Base-by-base conservation (phyloP, 1,284 basidiomycete species). In the Meira miltonrushii region DNA sequence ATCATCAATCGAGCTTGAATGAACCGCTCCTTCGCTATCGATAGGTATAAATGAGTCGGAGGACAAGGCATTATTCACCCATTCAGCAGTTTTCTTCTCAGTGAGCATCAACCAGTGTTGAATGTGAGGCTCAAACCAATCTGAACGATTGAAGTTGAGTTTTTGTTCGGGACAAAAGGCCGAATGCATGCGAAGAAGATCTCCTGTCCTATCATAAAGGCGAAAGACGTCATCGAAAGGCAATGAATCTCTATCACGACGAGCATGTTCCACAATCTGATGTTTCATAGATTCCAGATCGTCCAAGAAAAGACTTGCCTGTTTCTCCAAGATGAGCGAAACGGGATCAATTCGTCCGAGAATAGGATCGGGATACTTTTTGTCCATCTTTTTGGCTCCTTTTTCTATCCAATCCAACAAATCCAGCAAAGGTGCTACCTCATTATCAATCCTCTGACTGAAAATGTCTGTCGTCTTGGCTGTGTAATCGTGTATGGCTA, bases 1-100 rank as follows among this genome's bases (percentile, higher is more conserved):
- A 79, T 98, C 95, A 43, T 93, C 87, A 59, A 99, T 93, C 0
- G 93, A 97, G 40, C 92, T 93, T 73, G 91, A 94, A 73, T 95
- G 91, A 67, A 90, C 89, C 1, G 84, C 79, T 44, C 86, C 86
- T 69, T 92, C 89, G 54, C 62, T 66, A 25, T 72, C 73, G 54
- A 75, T 64, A 2, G 92, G 86, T 77, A 90, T 84, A 39, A 78
- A 76, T 4, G 54, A 46, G 54, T 78, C 75, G 44, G 60, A 62
- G 41, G 56, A 62, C 39, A 77, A 61, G 9, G 75, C 75, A 33
- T 70, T 72, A 58, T 64, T 58, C 10, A 96, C 92, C 95, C 95
- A 99, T 68, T 92, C 88, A 46, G 84, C 83, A 5, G 94, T 97
- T 81, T 92, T 96, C 61, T 82, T 85, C 66, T 94, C 90, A 0